Conservation (phyloP, 805 yeast species). For the Candida golubevii region DNA sequence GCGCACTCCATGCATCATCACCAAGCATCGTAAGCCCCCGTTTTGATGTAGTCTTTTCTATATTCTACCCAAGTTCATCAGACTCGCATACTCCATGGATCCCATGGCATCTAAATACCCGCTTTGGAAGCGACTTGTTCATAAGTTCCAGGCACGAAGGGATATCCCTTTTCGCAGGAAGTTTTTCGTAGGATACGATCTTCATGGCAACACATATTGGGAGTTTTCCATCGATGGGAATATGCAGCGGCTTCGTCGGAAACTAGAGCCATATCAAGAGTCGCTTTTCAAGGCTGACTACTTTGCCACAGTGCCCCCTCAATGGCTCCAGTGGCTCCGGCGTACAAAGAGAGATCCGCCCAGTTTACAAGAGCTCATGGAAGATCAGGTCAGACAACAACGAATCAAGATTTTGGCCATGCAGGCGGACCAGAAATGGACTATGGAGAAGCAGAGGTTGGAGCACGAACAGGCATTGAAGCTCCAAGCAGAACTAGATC, state of each 20-base stretch:
- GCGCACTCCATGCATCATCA: background rate
- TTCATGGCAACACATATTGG: slow-evolving; percentile 86
- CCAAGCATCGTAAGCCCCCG: background rate
- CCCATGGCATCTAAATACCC: slow-evolving; percentile 47
- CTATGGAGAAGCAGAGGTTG: slow-evolving; percentile 30
- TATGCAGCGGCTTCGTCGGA: slow-evolving; percentile 54
- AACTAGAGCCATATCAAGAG: slow-evolving; percentile 52
- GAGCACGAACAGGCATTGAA: slow-evolving; percentile 30
- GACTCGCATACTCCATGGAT: slow-evolving; percentile 34
- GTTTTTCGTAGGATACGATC: slow-evolving; percentile 72
- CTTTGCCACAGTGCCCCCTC: slow-evolving; percentile 56
- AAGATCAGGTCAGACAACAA: slow-evolving; percentile 54
- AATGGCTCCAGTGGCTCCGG: slow-evolving; percentile 81
- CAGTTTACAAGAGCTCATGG: slow-evolving; percentile 53
- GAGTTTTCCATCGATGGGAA: slow-evolving; percentile 59
- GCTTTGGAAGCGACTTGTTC: slow-evolving; percentile 44
- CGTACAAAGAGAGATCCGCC: slow-evolving; percentile 60
- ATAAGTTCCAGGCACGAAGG: slow-evolving; percentile 57
- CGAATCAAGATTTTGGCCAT: slow-evolving; percentile 48
- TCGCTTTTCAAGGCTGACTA: slow-evolving; percentile 53
- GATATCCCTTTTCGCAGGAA: slow-evolving; percentile 64
- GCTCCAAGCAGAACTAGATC: slow-evolving; percentile 29
- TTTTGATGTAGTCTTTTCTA: background rate
- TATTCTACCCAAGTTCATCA: background rate
- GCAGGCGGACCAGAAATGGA: slow-evolving; percentile 43